Percentiles rank a stretch among this genome's conserved stretches.
Conservation (phyloP, 495 filamentous ascomycete species). For the Hypoxylon fragiforme region DNA sequence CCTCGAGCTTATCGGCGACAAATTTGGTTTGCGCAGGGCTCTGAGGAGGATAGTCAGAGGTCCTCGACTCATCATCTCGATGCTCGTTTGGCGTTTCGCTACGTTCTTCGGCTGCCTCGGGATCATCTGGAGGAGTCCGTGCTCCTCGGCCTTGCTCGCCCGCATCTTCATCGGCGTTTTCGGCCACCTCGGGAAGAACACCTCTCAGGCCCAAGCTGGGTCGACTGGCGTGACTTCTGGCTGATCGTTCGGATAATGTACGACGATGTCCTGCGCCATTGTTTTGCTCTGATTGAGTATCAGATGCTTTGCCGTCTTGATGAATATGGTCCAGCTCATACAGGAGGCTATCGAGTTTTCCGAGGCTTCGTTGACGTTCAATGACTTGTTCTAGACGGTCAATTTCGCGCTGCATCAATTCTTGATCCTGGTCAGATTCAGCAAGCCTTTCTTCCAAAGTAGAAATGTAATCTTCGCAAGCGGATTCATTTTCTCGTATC, state of each 20-base stretch:
- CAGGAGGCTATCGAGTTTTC: conserved; percentile 89
- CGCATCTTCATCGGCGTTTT: conserved; percentile 48
- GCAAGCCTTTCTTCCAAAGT: conserved; percentile 95
- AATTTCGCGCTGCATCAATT: conserved; percentile 95
- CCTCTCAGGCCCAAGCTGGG: conserved; percentile 54
- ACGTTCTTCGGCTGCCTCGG: conserved; percentile 19
- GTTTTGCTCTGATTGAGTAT: conserved; percentile 39
- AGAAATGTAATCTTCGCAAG: conserved; percentile 93
- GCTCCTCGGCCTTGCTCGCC: conserved; percentile 33
- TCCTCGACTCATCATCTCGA: background rate
- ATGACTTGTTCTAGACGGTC: conserved; percentile 92
- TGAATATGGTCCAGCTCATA: conserved; percentile 86
- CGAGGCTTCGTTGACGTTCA: conserved; percentile 91
- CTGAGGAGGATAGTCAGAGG: conserved; percentile 51
- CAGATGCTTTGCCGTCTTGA: conserved; percentile 54
- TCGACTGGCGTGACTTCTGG: conserved; percentile 55
- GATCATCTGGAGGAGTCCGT: conserved; percentile 3
- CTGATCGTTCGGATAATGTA: conserved; percentile 52
- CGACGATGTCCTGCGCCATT: conserved; percentile 51
- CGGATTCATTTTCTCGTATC: conserved; percentile 86
- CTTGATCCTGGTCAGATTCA: conserved; percentile 93
- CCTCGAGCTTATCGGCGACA: conserved; percentile 91
- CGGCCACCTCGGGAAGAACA: conserved; percentile 50
- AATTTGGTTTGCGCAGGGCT: conserved; percentile 83
- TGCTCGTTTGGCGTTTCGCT: conserved; percentile 31